These are phyloP conservation scores for Wickerhamiella alocasiicola DNA, from an alignment of 805 yeast genomes.

Conservation along the genomic window DNA sequence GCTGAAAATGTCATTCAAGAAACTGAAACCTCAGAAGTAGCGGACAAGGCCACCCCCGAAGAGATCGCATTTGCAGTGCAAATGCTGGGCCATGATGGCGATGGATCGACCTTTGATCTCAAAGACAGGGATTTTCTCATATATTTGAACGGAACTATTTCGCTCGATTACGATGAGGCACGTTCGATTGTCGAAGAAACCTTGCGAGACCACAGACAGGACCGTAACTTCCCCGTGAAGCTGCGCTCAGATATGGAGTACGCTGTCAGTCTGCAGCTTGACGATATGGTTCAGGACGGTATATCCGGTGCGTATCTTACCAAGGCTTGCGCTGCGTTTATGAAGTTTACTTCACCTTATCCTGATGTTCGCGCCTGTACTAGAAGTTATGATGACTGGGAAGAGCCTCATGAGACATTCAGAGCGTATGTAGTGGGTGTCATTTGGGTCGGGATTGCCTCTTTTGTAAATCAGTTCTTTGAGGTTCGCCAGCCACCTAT, in stretches of 20 bases:
- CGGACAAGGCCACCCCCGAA: conserved; percentile 1
- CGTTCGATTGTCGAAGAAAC: background rate
- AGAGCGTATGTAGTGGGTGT: conserved; percentile 40
- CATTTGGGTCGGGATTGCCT: conserved; percentile 40
- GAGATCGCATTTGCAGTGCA: background rate
- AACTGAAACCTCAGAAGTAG: too few relatives aligned
- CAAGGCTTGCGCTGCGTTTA: conserved; percentile 34
- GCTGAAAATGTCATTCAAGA: too few relatives aligned
- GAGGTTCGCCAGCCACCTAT: conserved; percentile 43
- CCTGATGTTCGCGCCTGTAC: conserved; percentile 49
- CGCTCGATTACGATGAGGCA: background rate
- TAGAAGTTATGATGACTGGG: conserved; percentile 39
- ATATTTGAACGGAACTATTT: background rate
- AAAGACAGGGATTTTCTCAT: background rate
- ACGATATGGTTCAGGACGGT: conserved; percentile 1
- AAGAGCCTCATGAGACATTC: conserved; percentile 35
- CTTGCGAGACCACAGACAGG: background rate
- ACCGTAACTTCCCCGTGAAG: background rate
- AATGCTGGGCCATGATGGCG: background rate
- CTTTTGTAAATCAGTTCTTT: conserved; percentile 46
- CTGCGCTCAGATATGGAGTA: background rate
- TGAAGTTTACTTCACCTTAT: conserved; percentile 37
- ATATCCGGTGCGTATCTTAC: conserved; percentile 13
- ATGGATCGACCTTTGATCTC: background rate
- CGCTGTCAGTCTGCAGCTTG: background rate